Percentiles rank a stretch among this genome's conserved stretches.
phyloP scores from a whole-genome alignment of 495 filamentous ascomycete genomes.

The Hypoxylon trugodes region DNA sequence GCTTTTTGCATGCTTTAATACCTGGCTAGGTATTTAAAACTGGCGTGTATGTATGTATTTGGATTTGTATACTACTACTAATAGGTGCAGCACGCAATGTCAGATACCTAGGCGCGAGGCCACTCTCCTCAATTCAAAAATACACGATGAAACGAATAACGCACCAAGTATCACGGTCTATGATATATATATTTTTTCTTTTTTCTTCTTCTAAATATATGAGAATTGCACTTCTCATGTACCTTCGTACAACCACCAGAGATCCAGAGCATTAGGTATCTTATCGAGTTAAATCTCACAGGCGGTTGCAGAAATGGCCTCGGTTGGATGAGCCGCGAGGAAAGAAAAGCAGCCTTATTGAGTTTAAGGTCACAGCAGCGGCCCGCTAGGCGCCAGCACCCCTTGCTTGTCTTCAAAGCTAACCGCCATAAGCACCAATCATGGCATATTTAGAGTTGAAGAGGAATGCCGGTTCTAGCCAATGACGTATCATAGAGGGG shows the following conservation, averaged over 20 bases:
- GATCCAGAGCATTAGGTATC: constrained; percentile 17
- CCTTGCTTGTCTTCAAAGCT: constrained; percentile 28
- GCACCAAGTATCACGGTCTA: neutral
- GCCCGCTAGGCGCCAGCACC: constrained; percentile 37
- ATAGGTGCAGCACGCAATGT: constrained; percentile 23
- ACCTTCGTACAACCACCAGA: constrained; percentile 6
- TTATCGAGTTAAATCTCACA: constrained; percentile 34
- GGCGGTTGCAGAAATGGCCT: constrained; percentile 33
- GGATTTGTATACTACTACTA: constrained; percentile 22
- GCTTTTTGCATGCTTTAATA: too few relatives aligned
- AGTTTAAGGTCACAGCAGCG: constrained; percentile 33
- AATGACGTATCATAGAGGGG: constrained; percentile 38
- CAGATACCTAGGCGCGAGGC: constrained; percentile 27
- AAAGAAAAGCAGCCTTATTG: constrained; percentile 24
- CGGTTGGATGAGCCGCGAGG: constrained; percentile 29
- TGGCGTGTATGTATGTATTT: constrained; percentile 20
- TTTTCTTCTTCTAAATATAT: neutral
- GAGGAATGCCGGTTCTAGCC: constrained; percentile 28
- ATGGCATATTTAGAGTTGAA: constrained; percentile 4
- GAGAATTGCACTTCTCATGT: neutral
- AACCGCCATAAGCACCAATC: constrained; percentile 37
- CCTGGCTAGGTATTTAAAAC: constrained; percentile 20
- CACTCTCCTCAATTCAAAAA: constrained; percentile 45
- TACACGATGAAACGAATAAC: constrained; percentile 10
- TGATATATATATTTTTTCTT: neutral